A percentile compares a stretch with the other conserved stretches of the same genome.
Conservation (phyloP, 805 yeast genomes). For the Cyberlindnera euphorbiae region DNA sequence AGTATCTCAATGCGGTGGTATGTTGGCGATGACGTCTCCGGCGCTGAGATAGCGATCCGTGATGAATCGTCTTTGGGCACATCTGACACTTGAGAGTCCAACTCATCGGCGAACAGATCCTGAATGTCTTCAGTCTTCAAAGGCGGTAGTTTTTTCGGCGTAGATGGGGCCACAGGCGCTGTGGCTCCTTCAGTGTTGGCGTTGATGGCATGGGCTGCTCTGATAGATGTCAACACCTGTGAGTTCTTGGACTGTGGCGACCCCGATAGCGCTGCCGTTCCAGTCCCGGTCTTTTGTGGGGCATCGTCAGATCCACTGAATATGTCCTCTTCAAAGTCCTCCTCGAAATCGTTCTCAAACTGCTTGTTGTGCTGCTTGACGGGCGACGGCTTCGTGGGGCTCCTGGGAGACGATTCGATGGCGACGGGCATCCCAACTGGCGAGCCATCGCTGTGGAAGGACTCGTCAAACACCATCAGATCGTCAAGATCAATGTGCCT, state of each 20-base stretch:
- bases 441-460: constrained; percentile 9
- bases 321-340: constrained; percentile 10
- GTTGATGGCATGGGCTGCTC: too few relatives aligned
- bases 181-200: too few relatives aligned
- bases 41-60: constrained; percentile 12
- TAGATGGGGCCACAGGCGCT: too few relatives aligned
- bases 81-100: constrained; percentile 1
- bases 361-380: constrained; percentile 12
- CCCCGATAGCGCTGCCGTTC: too few relatives aligned
- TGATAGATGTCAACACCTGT: too few relatives aligned
- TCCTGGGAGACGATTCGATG: neutral
- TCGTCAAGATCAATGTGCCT: constrained; percentile 16
- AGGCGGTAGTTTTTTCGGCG: neutral
- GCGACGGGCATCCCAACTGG: neutral
- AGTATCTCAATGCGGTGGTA: constrained; percentile 25
- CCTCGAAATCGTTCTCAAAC: constrained; percentile 20
- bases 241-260: too few relatives aligned
- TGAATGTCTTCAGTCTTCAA: constrained; percentile 8
- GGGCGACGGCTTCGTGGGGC: constrained; percentile 7
- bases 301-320: too few relatives aligned
- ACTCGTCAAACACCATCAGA: constrained; percentile 19
- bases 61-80: neutral
- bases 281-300: too few relatives aligned
- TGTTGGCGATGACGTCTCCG: constrained; percentile 26
- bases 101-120: constrained; percentile 9